These are phyloP conservation scores for Eruca vesicaria DNA, from an alignment of 441 rosid species.

Conservation along the genomic window DNA sequence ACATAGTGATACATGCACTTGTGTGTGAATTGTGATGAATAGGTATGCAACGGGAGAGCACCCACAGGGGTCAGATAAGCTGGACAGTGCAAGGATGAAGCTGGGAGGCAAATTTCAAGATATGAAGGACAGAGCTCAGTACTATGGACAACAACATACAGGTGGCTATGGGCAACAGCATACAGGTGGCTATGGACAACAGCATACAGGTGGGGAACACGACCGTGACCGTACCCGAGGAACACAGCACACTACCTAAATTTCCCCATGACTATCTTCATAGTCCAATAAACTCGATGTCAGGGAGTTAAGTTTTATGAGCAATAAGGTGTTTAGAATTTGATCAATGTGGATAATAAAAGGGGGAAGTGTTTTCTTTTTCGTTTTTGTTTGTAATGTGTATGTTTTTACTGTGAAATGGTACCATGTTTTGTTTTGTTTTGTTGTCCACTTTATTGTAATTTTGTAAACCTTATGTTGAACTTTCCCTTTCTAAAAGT, in stretches of 20 bases:
- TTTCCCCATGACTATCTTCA: background rate
- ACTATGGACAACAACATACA: slow-evolving; percentile 42
- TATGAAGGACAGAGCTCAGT: slow-evolving; percentile 66
- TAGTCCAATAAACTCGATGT: slow-evolving; percentile 11
- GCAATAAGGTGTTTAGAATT: slow-evolving; percentile 30
- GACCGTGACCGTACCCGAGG: slow-evolving; percentile 36
- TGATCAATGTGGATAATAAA: slow-evolving; percentile 23
- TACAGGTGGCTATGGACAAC: slow-evolving; percentile 38
- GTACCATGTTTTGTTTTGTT: background rate
- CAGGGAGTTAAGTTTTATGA: slow-evolving; percentile 1
- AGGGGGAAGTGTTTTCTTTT: background rate
- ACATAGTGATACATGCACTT: background rate
- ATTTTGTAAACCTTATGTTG: background rate
- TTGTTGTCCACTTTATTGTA: background rate
- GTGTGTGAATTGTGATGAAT: background rate
- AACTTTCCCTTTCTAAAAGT: background rate
- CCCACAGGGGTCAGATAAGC: slow-evolving; percentile 62
- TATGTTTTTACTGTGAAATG: background rate
- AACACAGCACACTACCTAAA: slow-evolving; percentile 22
- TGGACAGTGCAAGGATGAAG: slow-evolving; percentile 68
- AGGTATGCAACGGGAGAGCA: slow-evolving; percentile 75
- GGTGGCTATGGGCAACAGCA: slow-evolving; percentile 44
- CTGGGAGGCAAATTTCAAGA: slow-evolving; percentile 65
- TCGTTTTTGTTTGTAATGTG: background rate
- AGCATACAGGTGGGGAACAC: slow-evolving; percentile 32